Base-by-base conservation (phyloP, 345 rosid genomes). In the Linum usitatissimum region DNA sequence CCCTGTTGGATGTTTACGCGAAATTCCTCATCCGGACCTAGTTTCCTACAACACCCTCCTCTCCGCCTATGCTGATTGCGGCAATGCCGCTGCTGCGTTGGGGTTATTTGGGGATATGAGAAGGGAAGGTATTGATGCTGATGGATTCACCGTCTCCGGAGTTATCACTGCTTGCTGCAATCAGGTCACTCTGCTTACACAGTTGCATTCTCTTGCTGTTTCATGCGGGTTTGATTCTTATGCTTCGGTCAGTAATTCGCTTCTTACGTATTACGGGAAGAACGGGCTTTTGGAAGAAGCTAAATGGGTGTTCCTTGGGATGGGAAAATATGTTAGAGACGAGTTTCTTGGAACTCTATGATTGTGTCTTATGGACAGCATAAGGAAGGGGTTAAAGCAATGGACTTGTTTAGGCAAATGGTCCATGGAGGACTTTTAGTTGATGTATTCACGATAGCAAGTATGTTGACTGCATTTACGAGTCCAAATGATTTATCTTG, bases 291-390 rank as follows among this genome's bases (percentile, higher is more conserved):
- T 92, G 77, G 79, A 62, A 42, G 91, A 87, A 38, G 95, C 97
- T 2, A 78, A 77, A 42, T 61, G 61, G 18, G 76, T 89, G 61
- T 89, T 92, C 56, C 62, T 67, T 55, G 84, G 71, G 72, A 79
- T 87, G 89, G 86, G 66, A 42, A 79, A 76, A 53, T 65, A 61
- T 45, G 64, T 69, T 17, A 81, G 79, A 71, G 89, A 89, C 72
- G 88, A 78, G 97, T 92, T 74, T 84, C 98, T 1, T 89, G 98
- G 98, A 92, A 92, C 65, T 83, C 97, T 31, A 87, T 89, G 93
- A 84, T 89, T 61, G 98, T 87, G 65, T 93, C 86, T 10, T 81
- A 74, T 63, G 97, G 93, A 71, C 97, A 89, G 77, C 91, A 92
- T 18, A 73, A 78, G 58, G 79, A 84, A 68, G 98, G 96, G 53